Evolutionary conservation across 352 stramenopile species (phyloP), one percentile per base, ranked within the genome.

Genomic region (Globisporangium ultimum): DNA sequence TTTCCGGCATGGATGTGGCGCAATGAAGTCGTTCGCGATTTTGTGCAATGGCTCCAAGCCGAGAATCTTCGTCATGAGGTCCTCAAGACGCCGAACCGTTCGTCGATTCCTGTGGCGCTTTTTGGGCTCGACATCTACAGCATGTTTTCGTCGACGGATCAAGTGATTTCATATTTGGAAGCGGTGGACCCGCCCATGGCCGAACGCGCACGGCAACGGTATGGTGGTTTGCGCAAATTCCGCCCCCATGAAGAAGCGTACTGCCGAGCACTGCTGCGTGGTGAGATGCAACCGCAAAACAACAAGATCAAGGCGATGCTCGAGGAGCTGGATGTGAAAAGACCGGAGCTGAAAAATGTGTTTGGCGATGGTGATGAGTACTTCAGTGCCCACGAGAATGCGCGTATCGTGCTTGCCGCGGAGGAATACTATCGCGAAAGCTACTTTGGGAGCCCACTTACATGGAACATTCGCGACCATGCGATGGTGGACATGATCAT

Each of bases 1-100:
- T 76, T 76, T 41, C 68, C 68, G 38, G 56, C 66, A 46, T 76
- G 68, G 68, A 76, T 76, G 68, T 76, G 68, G 68, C 68, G 63
- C 54, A 76, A 76, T 41, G 61, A 71, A 32, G 60, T 70, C 24
- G 60, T 76, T 46, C 60, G 65, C 21, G 68, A 73, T 42, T 76
- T 76, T 63, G 60, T 73, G 48, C 48, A 73, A 41, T 76, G 68
- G 68, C 60, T 72, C 20, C 57, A 75, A 40, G 42, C 24, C 10
- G 61, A 72, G 43, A 72, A 72, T 40, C 45, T 67, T 49, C 50
- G 58, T 28, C 55, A 55, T 15, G 54, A 58, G 14, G 45, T 71
- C 22, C 14, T 20, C 43, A 55, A n/a, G 1, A 48, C 42, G 13
- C 38, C 40, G 15, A 40, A 32, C 21, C 38, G 48, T 6, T 50